Evolutionary conservation across 257 asterid genomes (phyloP), one percentile per base, ranked within the genome.

Genomic region (Ajuga chamaepitys): DNA sequence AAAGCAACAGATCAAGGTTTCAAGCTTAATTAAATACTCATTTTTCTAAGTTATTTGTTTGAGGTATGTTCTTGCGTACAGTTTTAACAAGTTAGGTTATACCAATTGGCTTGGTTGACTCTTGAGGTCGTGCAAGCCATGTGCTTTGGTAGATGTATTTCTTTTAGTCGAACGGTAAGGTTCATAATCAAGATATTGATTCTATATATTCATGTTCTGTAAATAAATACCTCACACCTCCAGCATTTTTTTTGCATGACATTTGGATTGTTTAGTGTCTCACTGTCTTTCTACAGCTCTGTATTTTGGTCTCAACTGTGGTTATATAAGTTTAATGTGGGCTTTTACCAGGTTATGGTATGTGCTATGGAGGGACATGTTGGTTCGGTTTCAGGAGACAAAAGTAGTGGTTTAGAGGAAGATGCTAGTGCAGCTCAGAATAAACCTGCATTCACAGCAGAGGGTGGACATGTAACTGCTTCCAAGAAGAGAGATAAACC

Each of bases 401-500:
- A 68, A 48, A 59, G 65, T 18, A 50, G 63, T 59, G 54, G 20
- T 24, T 51, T 48, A 9, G 76, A 56, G 63, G 72, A 70, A 64
- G 68, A 56, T 32, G 17, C 9, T 5, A 7, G 41, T 38, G 68
- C 13, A 30, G 42, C 55, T 25, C 59, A 62, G 57, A 76, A 71
- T 14, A 62, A 63, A 22, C 45, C 59, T 2, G 80, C 70, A 16
- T 50, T 12, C 47, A 65, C 80, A 22, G 56, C 71, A 24, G 44
- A 76, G 51, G 78, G 74, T 40, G 82, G 70, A 7, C 22, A 64
- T 21, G 67, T 28, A 45, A 70, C 74, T 58, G 60, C 75, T 60
- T 21, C 74, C 48, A 73, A 62, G 55, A 68, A 73, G 73, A 70
- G 74, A 24, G 70, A 67, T 1, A 82, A 73, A 21, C 62, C 76